Evolutionary conservation across 768 basidiomycete species (phyloP), one percentile per base, ranked within the genome.

Genomic region (Cyclocybe cylindracea): DNA sequence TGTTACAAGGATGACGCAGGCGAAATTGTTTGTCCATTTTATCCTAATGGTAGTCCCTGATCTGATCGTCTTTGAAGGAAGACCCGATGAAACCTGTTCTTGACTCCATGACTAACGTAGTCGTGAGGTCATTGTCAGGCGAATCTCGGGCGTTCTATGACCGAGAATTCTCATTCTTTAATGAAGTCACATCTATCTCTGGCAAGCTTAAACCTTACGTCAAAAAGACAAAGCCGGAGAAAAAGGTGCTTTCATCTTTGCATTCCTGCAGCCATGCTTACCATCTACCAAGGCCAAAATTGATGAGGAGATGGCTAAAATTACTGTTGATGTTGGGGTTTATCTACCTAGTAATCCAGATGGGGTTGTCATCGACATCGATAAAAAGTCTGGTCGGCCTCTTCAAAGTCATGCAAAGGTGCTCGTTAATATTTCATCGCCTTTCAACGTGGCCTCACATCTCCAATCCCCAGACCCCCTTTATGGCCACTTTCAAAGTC

Each of bases 401-500:
- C 73, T 99, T 24, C 97, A 99, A 69, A 94, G 91, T 65, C 97
- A 99, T 61, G 97, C 97, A 10, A 99, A 99, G 80, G 95, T 92
- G 46, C 38, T 68, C n/a, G 18, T 46, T 11, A 24, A 24, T 24
- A 24, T 5, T 16, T 24, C 24, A 24, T 5, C 24, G 24, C 24
- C 5, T 24, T 24, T 24, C 24, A 24, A 24, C 5, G 24, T 24
- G 3, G 24, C 24, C 24, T 24, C 24, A 24, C 24, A 57, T n/a
- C 50, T 35, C 41, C 49, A 24, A 24, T 36, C 34, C 32, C n/a
- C 53, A 98, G 94, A 95, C 97, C 8, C 97, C 97, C 0, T 99
- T 99, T 75, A 98, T 99, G 97, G 97, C 97, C 1, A 98, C 96
- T 1, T 99, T 99, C 79, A 97, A 96, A 76, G 97, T 99, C 18